These are phyloP conservation scores for Tilletiopsis washingtonensis DNA, from an alignment of 1,284 basidiomycete species.

Conservation along the genomic window DNA sequence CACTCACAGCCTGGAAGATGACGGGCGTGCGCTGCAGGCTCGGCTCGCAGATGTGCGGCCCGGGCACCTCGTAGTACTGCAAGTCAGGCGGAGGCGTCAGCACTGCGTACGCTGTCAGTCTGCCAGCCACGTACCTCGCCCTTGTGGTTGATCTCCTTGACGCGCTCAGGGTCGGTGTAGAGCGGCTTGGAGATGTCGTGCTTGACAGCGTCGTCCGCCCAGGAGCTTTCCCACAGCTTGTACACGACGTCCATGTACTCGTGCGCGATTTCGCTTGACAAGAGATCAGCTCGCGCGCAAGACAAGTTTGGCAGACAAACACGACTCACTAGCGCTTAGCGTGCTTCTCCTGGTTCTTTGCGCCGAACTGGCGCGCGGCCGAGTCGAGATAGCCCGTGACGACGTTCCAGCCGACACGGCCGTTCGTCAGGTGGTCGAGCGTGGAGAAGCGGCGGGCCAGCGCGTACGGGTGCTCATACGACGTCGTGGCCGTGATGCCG, in stretches of 20 bases:
- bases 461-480: conserved; percentile 45
- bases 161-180: conserved; percentile 37
- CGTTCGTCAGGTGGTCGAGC: conserved; percentile 49
- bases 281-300: no score
- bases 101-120: neutral
- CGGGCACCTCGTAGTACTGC: conserved; percentile 41
- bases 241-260: conserved; percentile 46
- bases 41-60: conserved; percentile 46
- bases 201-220: conserved; percentile 46
- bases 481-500: conserved; percentile 38
- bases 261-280: conserved; percentile 29
- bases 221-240: conserved; percentile 49
- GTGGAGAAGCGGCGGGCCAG: conserved; percentile 46
- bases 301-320: no score
- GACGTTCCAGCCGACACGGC: conserved; percentile 47
- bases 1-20: conserved; percentile 43
- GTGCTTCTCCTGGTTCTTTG: conserved; percentile 33
- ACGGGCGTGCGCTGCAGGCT: conserved; percentile 43
- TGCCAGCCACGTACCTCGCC: conserved; percentile 13
- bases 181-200: conserved; percentile 23
- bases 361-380: conserved; percentile 44
- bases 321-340: conserved; percentile 21
- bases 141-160: conserved; percentile 44
- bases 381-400: conserved; percentile 47
- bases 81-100: neutral